Conservation (phyloP, 768 basidiomycete species). For the Amanita thiersii region DNA sequence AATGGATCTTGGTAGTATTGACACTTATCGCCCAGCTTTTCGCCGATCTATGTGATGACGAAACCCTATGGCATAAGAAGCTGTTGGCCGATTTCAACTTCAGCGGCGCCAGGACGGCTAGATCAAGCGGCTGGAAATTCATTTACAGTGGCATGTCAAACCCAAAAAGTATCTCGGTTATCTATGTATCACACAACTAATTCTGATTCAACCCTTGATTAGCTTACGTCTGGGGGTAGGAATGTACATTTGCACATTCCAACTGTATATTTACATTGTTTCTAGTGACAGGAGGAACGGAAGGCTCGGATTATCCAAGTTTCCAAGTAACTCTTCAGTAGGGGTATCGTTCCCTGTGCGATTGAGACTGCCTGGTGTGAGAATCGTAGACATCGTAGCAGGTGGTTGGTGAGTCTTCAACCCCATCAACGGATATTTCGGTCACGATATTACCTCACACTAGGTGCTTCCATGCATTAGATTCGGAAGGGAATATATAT, state of each 20-base stretch:
- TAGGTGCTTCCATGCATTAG: slow-evolving; percentile 85
- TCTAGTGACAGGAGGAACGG: slow-evolving; percentile 53
- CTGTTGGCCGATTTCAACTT: slow-evolving; percentile 73
- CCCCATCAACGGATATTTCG: too few species aligned
- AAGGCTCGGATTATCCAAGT: slow-evolving; percentile 47
- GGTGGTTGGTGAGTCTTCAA: slow-evolving; percentile 85
- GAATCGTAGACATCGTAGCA: slow-evolving; percentile 67
- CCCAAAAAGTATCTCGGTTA: slow-evolving; percentile 48
- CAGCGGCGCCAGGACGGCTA: slow-evolving; percentile 59
- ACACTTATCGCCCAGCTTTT: slow-evolving; percentile 35
- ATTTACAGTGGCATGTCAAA: slow-evolving; percentile 65
- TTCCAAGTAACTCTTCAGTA: slow-evolving; percentile 22
- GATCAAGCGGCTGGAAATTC: slow-evolving; percentile 71
- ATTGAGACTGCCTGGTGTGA: slow-evolving; percentile 48
- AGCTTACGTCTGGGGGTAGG: slow-evolving; percentile 53
- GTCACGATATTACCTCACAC: slow-evolving; percentile 7
- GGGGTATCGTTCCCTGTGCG: slow-evolving; percentile 59
- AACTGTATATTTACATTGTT: slow-evolving; percentile 5
- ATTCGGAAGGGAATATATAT: slow-evolving; percentile 62
- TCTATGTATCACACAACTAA: not conserved
- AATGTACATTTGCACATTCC: slow-evolving; percentile 11
- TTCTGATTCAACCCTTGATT: not conserved
- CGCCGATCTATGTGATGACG: slow-evolving; percentile 52
- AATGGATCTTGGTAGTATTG: not conserved
- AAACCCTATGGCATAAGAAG: slow-evolving; percentile 73